Conservation (phyloP, 495 filamentous ascomycete genomes). For the Staphylotrichum tortipilum region DNA sequence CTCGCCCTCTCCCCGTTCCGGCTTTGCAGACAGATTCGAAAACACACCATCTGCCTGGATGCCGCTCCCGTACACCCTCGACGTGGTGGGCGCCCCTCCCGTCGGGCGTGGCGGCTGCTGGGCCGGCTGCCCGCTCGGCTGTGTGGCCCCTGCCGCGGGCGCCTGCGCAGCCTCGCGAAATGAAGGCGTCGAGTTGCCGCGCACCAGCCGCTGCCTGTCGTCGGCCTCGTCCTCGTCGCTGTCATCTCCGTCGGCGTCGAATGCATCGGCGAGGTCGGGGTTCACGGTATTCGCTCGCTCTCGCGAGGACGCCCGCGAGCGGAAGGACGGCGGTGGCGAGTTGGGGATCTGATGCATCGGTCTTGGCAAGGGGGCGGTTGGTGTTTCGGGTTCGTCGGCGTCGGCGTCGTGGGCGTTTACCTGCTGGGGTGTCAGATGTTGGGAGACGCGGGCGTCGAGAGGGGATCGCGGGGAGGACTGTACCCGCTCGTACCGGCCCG, state of each 20-base stretch:
- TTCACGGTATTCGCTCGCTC: slow-evolving; percentile 50
- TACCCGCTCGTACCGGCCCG: slow-evolving; percentile 83
- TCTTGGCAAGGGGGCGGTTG: slow-evolving; percentile 23
- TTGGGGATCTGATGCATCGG: slow-evolving; percentile 49
- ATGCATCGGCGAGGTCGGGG: slow-evolving; percentile 78
- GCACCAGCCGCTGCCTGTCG: slow-evolving; percentile 78
- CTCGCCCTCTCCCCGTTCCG: slow-evolving; percentile 70
- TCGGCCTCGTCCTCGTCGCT: slow-evolving; percentile 70
- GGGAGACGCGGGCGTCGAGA: neutral
- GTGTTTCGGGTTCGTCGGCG: slow-evolving; percentile 35
- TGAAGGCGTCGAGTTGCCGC: slow-evolving; percentile 48
- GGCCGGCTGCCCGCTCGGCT: slow-evolving; percentile 17
- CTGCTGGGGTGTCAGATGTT: slow-evolving; percentile 16
- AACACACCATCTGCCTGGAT: slow-evolving; percentile 86
- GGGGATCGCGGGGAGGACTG: slow-evolving; percentile 21
- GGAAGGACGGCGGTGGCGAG: slow-evolving; percentile 93
- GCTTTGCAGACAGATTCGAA: slow-evolving; percentile 88
- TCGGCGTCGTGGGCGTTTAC: slow-evolving; percentile 42
- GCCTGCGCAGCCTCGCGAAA: slow-evolving; percentile 11
- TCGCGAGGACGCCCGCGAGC: slow-evolving; percentile 70
- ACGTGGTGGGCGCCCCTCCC: slow-evolving; percentile 10
- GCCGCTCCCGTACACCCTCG: slow-evolving; percentile 52
- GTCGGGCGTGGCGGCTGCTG: slow-evolving; percentile 6
- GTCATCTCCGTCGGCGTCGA: slow-evolving; percentile 67
- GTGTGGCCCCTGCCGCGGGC: slow-evolving; percentile 2